Evolutionary conservation across 768 basidiomycete species (phyloP).

Genomic region (Agaricus blazei): DNA sequence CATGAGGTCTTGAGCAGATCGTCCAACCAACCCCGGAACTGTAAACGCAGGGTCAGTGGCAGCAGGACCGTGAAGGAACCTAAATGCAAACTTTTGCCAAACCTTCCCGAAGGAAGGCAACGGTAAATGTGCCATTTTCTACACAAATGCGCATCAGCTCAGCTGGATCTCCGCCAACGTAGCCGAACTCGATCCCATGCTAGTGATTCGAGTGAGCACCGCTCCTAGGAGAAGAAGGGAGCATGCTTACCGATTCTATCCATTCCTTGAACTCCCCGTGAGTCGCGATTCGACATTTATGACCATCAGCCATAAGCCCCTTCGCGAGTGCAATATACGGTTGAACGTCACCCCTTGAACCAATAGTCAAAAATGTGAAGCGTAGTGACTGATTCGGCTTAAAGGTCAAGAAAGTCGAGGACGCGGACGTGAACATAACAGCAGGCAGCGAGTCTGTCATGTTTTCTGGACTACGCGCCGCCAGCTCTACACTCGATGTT

Average conservation of each 20-base stretch:
- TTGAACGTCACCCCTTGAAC: slow-evolving; percentile 95
- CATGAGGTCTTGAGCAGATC: slow-evolving; percentile 93
- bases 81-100: slow-evolving; percentile 63
- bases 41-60: slow-evolving; percentile 10
- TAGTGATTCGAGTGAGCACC: slow-evolving; percentile 23
- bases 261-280: slow-evolving; percentile 94
- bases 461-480: slow-evolving; percentile 44
- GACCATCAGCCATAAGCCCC: slow-evolving; percentile 86
- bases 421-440: slow-evolving; percentile 96
- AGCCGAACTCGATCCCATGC: slow-evolving; percentile 95
- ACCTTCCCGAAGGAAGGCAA: slow-evolving; percentile 90
- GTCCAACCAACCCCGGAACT: slow-evolving; percentile 98
- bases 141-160: slow-evolving; percentile 97
- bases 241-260: slow-evolving; percentile 80
- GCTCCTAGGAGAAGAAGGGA: slow-evolving; percentile 3
- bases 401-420: slow-evolving; percentile 94
- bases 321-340: slow-evolving; percentile 96
- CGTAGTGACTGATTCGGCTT: slow-evolving; percentile 81
- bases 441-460: slow-evolving; percentile 73
- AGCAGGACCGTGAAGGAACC: neutral
- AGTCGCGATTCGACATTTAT: slow-evolving; percentile 85
- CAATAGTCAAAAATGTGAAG: slow-evolving; percentile 95
- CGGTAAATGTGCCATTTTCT: slow-evolving; percentile 96
- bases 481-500: slow-evolving; percentile 32
- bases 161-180: slow-evolving; percentile 95